Conservation (phyloP, 768 basidiomycete species). For the Pholiota microspora region DNA sequence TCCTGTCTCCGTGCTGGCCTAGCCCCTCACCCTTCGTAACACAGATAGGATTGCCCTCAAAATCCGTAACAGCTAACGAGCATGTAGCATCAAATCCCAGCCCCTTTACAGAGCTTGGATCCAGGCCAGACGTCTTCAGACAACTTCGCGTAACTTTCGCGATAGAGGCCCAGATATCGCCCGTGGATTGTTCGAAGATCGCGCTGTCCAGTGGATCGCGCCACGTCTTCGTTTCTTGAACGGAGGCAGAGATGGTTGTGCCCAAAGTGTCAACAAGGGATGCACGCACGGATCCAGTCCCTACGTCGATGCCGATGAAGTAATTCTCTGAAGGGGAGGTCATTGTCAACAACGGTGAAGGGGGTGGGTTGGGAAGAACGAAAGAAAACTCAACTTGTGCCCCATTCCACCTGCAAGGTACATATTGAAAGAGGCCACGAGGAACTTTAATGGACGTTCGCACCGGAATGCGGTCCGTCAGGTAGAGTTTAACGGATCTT, state of each 20-base stretch:
- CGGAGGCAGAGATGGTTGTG: slow-evolving; percentile 71
- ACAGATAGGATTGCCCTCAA: slow-evolving; percentile 67
- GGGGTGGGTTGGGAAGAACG: not conserved
- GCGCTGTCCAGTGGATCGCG: slow-evolving; percentile 82
- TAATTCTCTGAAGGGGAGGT: slow-evolving; percentile 29
- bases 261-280: slow-evolving; percentile 73
- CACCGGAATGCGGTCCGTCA: not conserved
- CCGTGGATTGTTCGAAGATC: slow-evolving; percentile 96
- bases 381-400: not conserved
- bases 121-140: slow-evolving; percentile 52
- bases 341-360: not conserved
- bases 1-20: slow-evolving; percentile 69
- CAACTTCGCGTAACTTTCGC: slow-evolving; percentile 61
- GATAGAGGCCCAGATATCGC: slow-evolving; percentile 81
- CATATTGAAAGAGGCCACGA: not conserved
- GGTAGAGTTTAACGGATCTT: no score
- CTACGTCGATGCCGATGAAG: slow-evolving; percentile 82
- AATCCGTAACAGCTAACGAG: slow-evolving; percentile 84
- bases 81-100: slow-evolving; percentile 97
- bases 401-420: not conserved
- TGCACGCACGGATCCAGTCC: slow-evolving; percentile 92
- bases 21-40: slow-evolving; percentile 69
- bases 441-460: not conserved
- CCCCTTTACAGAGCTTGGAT: slow-evolving; percentile 70
- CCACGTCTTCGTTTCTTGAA: slow-evolving; percentile 81